Evolutionary conservation across 2,329 filamentous ascomycete species (phyloP), one percentile per base, ranked within the genome.

Genomic region (Ceratocystis huliohia): DNA sequence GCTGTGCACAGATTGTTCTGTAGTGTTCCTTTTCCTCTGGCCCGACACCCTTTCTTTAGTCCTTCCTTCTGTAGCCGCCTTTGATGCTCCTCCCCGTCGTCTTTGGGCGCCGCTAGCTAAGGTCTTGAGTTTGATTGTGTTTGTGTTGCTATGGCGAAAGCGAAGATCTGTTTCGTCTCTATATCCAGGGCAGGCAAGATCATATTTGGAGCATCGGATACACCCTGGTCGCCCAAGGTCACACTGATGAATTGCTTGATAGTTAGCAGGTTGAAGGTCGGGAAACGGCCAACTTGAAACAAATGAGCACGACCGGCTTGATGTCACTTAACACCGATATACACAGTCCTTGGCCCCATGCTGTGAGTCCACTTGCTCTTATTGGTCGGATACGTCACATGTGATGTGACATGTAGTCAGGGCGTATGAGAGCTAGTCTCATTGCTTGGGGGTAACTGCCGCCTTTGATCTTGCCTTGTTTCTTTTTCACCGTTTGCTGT

Each of bases 121-220:
- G 7, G 57, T 63, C 57, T 66, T 68, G 25, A 62, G 41, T 28
- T 66, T 68, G 22, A 68, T 68, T 20, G 64, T 68, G 53, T 68
- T 53, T 7, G 64, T 66, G 44, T 68, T 68, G 67, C 64, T 68
- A 46, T 68, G 67, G n/a, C 67, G 67, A 45, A 68, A 68, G 37
- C 64, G 61, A n/a, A 68, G 67, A 33, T 68, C 67, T 28, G 64
- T 64, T 22, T 68, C 61, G 33, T 68, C 67, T n/a, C 67, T 61
- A 56, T 68, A 68, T 7, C 67, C 67, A 13, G 67, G 64, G 13
- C 67, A 68, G 17, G 7, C 22, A 7, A 66, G 61, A 41, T 66
- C 64, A 59, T 68, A 65, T 44, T 68, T 68, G 53, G 50, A 22
- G 45, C 64, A 68, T 15, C 67, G 64, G 41, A 61, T 41, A 61